Conservation (phyloP, 257 asterid genomes). For the Osmanthus fragrans region DNA sequence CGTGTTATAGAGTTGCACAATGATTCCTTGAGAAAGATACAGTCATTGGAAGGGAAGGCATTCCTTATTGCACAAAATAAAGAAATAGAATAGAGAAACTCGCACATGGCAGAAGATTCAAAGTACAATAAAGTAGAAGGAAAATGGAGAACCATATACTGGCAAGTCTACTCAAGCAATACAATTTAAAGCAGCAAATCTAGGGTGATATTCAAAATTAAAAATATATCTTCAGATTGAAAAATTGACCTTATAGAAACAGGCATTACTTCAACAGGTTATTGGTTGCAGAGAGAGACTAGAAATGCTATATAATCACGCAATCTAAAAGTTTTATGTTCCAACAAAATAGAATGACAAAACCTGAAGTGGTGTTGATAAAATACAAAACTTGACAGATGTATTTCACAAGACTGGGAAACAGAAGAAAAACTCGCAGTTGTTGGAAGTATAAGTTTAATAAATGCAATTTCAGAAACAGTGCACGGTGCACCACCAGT, state of each 20-base stretch:
- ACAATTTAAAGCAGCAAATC: constrained; percentile 1
- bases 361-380: background rate
- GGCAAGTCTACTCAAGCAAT: constrained; percentile 4
- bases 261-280: background rate
- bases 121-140: background rate
- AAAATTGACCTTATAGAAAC: background rate
- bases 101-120: background rate
- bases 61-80: background rate
- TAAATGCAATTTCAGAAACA: constrained; percentile 1
- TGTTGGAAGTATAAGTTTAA: background rate
- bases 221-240: background rate
- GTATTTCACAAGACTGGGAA: background rate
- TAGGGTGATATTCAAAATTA: background rate
- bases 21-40: constrained; percentile 2
- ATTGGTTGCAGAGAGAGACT: background rate
- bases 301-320: background rate
- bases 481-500: background rate
- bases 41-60: background rate
- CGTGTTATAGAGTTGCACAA: background rate
- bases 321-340: background rate
- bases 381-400: background rate
- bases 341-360: background rate
- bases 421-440: background rate
- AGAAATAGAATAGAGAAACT: constrained; percentile 6
- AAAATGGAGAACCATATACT: background rate